Evolutionary conservation across 495 filamentous ascomycete species (phyloP), one percentile per base, ranked within the genome.

Genomic region (Neurospora sp.): DNA sequence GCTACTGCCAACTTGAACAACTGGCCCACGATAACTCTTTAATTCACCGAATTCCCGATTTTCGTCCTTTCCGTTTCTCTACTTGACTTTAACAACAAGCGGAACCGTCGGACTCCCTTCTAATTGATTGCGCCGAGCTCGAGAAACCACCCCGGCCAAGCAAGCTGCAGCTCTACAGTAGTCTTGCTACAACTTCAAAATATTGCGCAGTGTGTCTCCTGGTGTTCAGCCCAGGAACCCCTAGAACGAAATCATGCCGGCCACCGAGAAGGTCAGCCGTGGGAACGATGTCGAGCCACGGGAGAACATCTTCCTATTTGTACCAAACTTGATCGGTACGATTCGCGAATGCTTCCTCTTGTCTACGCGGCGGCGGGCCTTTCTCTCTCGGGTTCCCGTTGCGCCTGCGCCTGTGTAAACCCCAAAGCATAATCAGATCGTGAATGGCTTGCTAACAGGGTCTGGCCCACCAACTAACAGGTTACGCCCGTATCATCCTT

Each of bases 401-500:
- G 54, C 27, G 27, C 27, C 54, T 66, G 14, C 54, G 27, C 54
- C 27, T 18, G 14, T 37, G 54, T 9, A 66, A 66, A 66, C 27
- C 14, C 27, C 27, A 35, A 35, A 35, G 14, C 54, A 66, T 66
- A 18, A 66, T 37, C 41, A 59, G 9, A 37, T 38, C n/a, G 18
- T 46, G 42, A 38, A 54, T 69, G 23, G 46, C 44, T n/a, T 70
- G 73, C 73, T 74, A 42, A 74, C 70, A 37, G 27, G 16, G 27
- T 37, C 42, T 70, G 54, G 54, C 54, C 54, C 40, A 31, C 14
- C 59, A 7, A 54, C 42, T 31, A 38, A 10, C 72, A 97, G 95
- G 96, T 75, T 98, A 98, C 83, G 87, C 85, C 72, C 92, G 96
- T 76, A 91, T 98, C 78, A 84, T 98, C 75, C 90, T 99, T 72